phyloP scores from a whole-genome alignment of 208 protist genomes.

The Leishmania tarentolae region DNA sequence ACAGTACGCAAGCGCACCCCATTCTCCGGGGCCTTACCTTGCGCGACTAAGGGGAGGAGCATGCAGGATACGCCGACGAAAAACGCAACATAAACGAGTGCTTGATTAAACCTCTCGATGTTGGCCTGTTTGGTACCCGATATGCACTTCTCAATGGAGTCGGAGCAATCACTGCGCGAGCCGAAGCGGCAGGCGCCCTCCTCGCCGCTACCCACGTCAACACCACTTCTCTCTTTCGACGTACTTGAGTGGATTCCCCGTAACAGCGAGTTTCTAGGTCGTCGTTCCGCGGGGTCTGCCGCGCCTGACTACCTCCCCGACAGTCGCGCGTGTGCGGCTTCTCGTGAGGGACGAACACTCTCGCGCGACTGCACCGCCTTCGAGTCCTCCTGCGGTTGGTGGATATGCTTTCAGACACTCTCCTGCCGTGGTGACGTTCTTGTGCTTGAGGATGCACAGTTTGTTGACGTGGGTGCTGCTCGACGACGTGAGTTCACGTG shows the following conservation, averaged over 20 bases:
- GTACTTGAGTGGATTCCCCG: slow-evolving; percentile 28
- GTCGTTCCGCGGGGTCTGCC: neutral
- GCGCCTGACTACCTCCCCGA: slow-evolving; percentile 7
- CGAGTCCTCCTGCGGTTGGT: slow-evolving; percentile 4
- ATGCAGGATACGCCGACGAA: neutral
- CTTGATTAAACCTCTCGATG: neutral
- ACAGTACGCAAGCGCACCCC: neutral
- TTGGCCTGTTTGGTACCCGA: neutral
- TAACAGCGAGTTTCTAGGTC: neutral
- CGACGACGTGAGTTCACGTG: slow-evolving; percentile 24
- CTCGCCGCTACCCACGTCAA: slow-evolving; percentile 8
- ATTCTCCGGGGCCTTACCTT: neutral
- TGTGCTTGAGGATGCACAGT: slow-evolving; percentile 15
- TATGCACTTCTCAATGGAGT: neutral
- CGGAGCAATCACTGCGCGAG: slow-evolving; percentile 4
- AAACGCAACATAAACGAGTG: neutral
- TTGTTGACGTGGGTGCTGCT: slow-evolving; percentile 18
- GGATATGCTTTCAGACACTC: slow-evolving; percentile 26
- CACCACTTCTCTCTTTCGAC: slow-evolving; percentile 20
- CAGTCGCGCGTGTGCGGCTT: neutral
- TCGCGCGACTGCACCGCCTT: slow-evolving; percentile 11
- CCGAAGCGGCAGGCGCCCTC: slow-evolving; percentile 17
- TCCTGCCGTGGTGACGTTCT: slow-evolving; percentile 23
- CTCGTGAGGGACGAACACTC: slow-evolving; percentile 7
- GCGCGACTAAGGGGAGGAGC: neutral